Evolutionary conservation across 768 basidiomycete species (phyloP).

Genomic region (Ephemerocybe angulata): DNA sequence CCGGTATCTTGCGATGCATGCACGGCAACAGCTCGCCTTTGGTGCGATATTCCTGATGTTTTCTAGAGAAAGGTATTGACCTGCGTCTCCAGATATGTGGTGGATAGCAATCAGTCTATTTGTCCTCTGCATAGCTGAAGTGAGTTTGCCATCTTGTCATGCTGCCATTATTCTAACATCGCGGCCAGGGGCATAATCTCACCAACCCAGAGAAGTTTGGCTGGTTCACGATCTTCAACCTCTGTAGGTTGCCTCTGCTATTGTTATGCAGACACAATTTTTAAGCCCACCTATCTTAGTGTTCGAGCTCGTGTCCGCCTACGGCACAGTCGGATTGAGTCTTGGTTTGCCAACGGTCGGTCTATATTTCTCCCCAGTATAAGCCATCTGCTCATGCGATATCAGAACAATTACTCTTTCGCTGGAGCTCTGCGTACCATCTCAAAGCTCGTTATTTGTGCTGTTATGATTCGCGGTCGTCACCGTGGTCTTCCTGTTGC

Average conservation of each 20-base stretch:
- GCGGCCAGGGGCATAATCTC: slow-evolving; percentile 52
- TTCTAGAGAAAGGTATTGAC: background rate
- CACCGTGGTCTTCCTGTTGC: slow-evolving; percentile 87
- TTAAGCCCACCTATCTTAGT: slow-evolving; percentile 36
- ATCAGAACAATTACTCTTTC: slow-evolving; percentile 76
- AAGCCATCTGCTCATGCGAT: background rate
- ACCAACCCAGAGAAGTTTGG: slow-evolving; percentile 45
- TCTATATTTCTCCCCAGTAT: background rate
- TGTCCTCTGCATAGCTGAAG: slow-evolving; percentile 91
- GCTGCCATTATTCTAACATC: background rate
- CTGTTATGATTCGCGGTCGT: slow-evolving; percentile 91
- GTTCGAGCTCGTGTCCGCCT: slow-evolving; percentile 86
- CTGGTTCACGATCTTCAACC: slow-evolving; percentile 85
- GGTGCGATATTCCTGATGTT: slow-evolving; percentile 42
- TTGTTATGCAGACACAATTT: background rate
- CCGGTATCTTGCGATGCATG: slow-evolving; percentile 76
- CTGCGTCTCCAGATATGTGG: slow-evolving; percentile 78
- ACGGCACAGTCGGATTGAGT: slow-evolving; percentile 86
- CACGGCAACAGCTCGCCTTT: slow-evolving; percentile 85
- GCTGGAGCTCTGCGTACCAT: slow-evolving; percentile 73
- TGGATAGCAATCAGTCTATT: slow-evolving; percentile 86
- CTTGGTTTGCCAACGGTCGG: slow-evolving; percentile 81
- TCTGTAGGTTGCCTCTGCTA: slow-evolving; percentile 54
- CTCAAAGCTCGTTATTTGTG: slow-evolving; percentile 82
- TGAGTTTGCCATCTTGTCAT: slow-evolving; percentile 26